These are phyloP conservation scores for Hanseniaspora occidentalis DNA, from an alignment of 805 yeast genomes.

Conservation along the genomic window DNA sequence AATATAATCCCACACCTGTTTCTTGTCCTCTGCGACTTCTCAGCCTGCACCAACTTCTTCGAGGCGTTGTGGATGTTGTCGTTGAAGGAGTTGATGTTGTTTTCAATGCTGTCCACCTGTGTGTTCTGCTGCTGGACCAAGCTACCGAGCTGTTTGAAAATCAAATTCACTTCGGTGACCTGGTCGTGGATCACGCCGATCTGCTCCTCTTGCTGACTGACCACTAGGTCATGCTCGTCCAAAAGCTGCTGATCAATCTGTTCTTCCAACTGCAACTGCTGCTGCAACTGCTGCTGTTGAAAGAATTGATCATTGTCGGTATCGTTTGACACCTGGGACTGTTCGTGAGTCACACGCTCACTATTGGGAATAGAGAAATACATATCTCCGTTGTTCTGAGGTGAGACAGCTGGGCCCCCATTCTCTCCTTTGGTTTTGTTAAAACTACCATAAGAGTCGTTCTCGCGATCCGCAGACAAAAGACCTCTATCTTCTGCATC, in stretches of 20 bases:
- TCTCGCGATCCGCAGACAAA: no score
- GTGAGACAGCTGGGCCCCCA: no score
- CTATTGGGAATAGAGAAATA: background rate
- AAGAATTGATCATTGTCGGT: conserved; percentile 10
- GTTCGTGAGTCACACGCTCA: conserved; percentile 12
- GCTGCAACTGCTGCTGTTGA: conserved; percentile 15
- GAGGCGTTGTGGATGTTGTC: conserved; percentile 59
- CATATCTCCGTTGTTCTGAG: background rate
- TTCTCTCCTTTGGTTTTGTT: no score
- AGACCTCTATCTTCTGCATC: background rate
- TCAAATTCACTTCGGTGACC: conserved; percentile 72
- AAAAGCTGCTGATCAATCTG: conserved; percentile 38
- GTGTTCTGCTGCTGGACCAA: conserved; percentile 77
- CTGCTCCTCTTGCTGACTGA: conserved; percentile 64
- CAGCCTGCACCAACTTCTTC: conserved; percentile 59
- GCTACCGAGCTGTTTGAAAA: conserved; percentile 68
- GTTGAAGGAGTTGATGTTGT: conserved; percentile 53
- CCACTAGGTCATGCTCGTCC: conserved; percentile 49
- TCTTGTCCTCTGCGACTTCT: conserved; percentile 56
- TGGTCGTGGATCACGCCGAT: conserved; percentile 64
- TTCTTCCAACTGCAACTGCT: conserved; percentile 16
- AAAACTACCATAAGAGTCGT: no score
- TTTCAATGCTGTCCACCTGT: conserved; percentile 74
- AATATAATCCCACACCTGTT: conserved; percentile 66
- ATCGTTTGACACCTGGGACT: conserved; percentile 28